Evolutionary conservation across 2,329 filamentous ascomycete species (phyloP), one percentile per base, ranked within the genome.

Genomic region (Clonostachys solani): DNA sequence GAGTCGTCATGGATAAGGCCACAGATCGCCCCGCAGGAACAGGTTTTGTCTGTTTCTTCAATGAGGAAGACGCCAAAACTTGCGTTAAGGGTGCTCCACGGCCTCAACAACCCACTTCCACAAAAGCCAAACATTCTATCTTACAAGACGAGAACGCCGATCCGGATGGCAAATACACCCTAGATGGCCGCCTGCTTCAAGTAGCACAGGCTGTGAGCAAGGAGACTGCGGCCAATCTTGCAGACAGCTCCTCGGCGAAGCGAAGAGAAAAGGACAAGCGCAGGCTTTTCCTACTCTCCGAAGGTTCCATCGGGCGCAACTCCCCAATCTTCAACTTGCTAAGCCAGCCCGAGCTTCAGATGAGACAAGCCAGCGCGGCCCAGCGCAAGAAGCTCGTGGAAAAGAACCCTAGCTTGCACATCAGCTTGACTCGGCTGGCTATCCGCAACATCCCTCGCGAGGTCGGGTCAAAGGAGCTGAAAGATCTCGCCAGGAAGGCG

Each of bases 41-140:
- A 33, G 94, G 87, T 5, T 99, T 99, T 60, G 92, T 97, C 33
- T 95, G 90, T 69, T 99, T 99, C 69, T 86, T 85, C 68, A 84
- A 86, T 44, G 71, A 75, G 36, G 81, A 86, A 17, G 89, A 96
- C 60, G 89, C 86, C 54, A 83, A 85, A 60, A 66, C 75, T 17
- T 97, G 94, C 62, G 73, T 96, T 51, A 85, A 83, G 53, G 77
- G 74, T 13, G 88, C 91, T 2, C 94, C 94, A 1, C 81, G 78
- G 23, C 66, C 72, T 33, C 69, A 75, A 49, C 68, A 74, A 17
- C 57, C 68, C 2, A 61, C 73, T n/a, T 66, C 73, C n/a, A 69
- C 80, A 51, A 87, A 88, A 58, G 67, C 73, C 15, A 87, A 88
- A 58, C 86, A 86, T 52, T 97, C 94, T 0, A 81, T 99, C 35